Conservation (phyloP, 1,284 basidiomycete genomes). For the Ganoderma leucocontextum region DNA sequence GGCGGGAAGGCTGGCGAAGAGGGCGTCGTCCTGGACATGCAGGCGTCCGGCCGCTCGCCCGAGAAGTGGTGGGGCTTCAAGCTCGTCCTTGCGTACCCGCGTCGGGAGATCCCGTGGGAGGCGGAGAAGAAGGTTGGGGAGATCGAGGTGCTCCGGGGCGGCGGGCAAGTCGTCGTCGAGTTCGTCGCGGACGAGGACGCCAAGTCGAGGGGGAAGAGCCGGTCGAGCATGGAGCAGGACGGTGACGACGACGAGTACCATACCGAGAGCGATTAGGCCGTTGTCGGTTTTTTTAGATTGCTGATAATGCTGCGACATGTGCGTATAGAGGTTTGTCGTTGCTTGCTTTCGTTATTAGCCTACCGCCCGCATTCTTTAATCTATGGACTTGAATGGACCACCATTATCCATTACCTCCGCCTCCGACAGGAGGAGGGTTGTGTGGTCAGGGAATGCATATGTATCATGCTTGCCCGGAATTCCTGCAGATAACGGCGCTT, state of each 20-base stretch:
- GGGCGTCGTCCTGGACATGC: conserved; percentile 52
- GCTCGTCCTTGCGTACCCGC: conserved; percentile 74
- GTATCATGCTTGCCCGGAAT: too few relatives aligned
- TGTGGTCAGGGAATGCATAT: too few relatives aligned
- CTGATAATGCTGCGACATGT: not conserved
- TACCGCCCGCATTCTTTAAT: conserved; percentile 9
- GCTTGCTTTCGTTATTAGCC: conserved; percentile 5
- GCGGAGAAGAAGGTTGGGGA: conserved; percentile 52
- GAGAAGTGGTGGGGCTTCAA: conserved; percentile 78
- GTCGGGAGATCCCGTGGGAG: conserved; percentile 67
- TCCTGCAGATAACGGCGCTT: too few relatives aligned
- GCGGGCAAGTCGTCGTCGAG: conserved; percentile 79
- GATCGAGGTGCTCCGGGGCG: conserved; percentile 64
- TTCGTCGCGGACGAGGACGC: conserved; percentile 40
- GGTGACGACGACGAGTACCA: conserved; percentile 63
- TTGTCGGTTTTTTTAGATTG: not conserved
- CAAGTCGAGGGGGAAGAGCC: conserved; percentile 34
- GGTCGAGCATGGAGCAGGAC: conserved; percentile 26
- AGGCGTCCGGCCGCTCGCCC: conserved; percentile 36
- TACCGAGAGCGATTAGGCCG: conserved; percentile 60
- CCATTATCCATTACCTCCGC: not conserved
- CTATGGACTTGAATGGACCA: too few relatives aligned
- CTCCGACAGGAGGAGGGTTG: too few relatives aligned
- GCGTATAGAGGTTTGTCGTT: conserved; percentile 9
- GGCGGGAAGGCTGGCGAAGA: conserved; percentile 44